Percentiles rank a stretch among this genome's conserved stretches.
Evolutionary conservation across 192 early-diverging fungal genomes (phyloP).

Genomic region (Coemansia sp.): DNA sequence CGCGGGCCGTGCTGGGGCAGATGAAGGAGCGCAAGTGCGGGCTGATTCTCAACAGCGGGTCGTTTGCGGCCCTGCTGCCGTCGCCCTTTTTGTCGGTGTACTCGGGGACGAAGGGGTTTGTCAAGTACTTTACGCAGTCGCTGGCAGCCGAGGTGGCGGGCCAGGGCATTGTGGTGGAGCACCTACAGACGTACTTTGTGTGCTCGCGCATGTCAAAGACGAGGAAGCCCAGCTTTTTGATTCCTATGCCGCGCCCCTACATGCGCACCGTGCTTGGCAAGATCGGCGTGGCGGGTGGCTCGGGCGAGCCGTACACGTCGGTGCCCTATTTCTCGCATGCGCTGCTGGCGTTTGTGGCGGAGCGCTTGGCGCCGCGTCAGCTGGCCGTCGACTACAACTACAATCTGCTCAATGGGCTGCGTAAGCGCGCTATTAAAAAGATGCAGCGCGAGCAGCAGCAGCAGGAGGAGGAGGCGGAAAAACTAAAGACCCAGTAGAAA

Average conservation of each 20-base stretch:
- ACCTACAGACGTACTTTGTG: slow-evolving; percentile 96
- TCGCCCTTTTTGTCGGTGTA: slow-evolving; percentile 86
- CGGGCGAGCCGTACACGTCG: slow-evolving; percentile 57
- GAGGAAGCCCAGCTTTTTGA: slow-evolving; percentile 68
- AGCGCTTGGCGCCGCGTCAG: slow-evolving; percentile 43
- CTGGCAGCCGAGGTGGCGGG: slow-evolving; percentile 74
- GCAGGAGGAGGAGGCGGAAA: slow-evolving; percentile 7
- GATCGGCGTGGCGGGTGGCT: slow-evolving; percentile 67
- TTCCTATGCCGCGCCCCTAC: slow-evolving; percentile 79
- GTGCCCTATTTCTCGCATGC: slow-evolving; percentile 48
- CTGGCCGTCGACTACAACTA: slow-evolving; percentile 41
- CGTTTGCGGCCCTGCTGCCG: slow-evolving; percentile 81
- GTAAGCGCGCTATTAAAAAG: slow-evolving; percentile 52
- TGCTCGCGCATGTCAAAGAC: slow-evolving; percentile 94
- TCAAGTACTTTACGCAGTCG: slow-evolving; percentile 86
- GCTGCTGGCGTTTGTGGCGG: slow-evolving; percentile 37
- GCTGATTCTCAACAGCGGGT: slow-evolving; percentile 91
- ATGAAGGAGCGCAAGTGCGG: slow-evolving; percentile 77
- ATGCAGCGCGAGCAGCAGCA: slow-evolving; percentile 28
- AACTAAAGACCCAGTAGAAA: background rate
- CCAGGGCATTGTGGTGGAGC: slow-evolving; percentile 79
- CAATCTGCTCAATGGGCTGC: slow-evolving; percentile 35
- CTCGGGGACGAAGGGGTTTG: slow-evolving; percentile 90
- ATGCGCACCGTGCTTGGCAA: slow-evolving; percentile 68
- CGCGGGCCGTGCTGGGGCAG: slow-evolving; percentile 72